Percentiles rank a stretch among this genome's conserved stretches.
Conservation (phyloP, 768 basidiomycete species). For the Paxillus rubicundulus region DNA sequence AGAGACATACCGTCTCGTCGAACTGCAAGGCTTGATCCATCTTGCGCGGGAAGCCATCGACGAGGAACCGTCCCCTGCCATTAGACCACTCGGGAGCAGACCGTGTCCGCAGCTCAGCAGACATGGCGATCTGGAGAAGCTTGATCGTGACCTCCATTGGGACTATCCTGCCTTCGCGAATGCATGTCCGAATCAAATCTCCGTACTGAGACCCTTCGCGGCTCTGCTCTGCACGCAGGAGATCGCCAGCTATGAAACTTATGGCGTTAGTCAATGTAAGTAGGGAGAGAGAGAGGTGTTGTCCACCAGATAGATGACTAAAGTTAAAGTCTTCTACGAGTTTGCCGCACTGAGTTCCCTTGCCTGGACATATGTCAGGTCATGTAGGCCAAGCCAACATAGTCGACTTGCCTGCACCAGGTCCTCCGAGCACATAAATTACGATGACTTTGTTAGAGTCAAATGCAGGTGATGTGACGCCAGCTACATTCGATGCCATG, state of each 20-base stretch:
- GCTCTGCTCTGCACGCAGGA: constrained; percentile 77
- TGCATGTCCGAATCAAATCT: constrained; percentile 80
- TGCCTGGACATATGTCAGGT: constrained; percentile 51
- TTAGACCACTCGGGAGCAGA: constrained; percentile 59
- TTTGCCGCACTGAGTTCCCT: constrained; percentile 89
- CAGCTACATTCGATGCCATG: constrained; percentile 17
- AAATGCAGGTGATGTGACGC: constrained; percentile 41
- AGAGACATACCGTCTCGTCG: constrained; percentile 68
- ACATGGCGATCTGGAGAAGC: constrained; percentile 92
- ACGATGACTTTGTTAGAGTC: constrained; percentile 76
- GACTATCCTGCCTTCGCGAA: constrained; percentile 90
- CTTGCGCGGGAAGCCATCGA: constrained; percentile 97
- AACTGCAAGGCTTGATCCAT: constrained; percentile 97
- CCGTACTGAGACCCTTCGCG: constrained; percentile 45
- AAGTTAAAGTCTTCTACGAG: constrained; percentile 86
- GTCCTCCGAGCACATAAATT: constrained; percentile 94
- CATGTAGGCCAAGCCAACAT: constrained; percentile 2
- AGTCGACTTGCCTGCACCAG: constrained; percentile 74
- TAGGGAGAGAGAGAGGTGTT: constrained; percentile 1
- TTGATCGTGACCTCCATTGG: constrained; percentile 97
- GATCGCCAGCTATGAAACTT: too few species aligned
- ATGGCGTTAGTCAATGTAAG: constrained; percentile 4
- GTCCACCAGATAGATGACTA: constrained; percentile 86
- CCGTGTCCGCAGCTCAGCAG: constrained; percentile 47
- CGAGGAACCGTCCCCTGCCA: constrained; percentile 82